phyloP scores from a whole-genome alignment of 2,329 filamentous ascomycete genomes.

The Verticillium zaregamsianum region DNA sequence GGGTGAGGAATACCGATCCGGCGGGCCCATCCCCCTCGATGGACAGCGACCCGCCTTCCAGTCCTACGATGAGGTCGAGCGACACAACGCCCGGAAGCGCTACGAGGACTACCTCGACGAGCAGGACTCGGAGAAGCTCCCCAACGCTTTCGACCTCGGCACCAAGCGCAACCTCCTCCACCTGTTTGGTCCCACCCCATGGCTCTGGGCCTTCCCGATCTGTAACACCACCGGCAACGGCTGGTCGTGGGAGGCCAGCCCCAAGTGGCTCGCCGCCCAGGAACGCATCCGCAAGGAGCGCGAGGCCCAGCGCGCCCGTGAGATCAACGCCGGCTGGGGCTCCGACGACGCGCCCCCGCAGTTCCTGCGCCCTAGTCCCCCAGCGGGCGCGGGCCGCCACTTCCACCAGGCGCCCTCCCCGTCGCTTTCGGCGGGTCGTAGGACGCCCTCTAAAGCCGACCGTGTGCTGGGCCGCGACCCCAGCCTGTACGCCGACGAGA shows the following conservation, averaged over 20 bases:
- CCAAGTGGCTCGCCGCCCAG: slow-evolving; percentile 69
- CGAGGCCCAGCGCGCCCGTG: slow-evolving; percentile 57
- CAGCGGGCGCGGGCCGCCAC: slow-evolving; percentile 20
- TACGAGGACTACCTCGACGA: slow-evolving; percentile 81
- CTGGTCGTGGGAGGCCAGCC: slow-evolving; percentile 88
- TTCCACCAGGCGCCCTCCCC: slow-evolving; percentile 12
- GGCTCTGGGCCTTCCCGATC: slow-evolving; percentile 76
- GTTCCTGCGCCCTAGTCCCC: slow-evolving; percentile 11
- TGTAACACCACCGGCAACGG: slow-evolving; percentile 86
- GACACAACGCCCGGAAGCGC: slow-evolving; percentile 47
- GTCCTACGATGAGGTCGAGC: slow-evolving; percentile 53
- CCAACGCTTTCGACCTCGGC: slow-evolving; percentile 90
- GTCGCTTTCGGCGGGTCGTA: slow-evolving; percentile 20
- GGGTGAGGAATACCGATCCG: slow-evolving; percentile 56
- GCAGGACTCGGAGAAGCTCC: slow-evolving; percentile 79
- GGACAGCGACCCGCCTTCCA: slow-evolving; percentile 37
- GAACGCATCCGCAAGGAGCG: slow-evolving; percentile 57
- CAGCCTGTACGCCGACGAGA: slow-evolving; percentile 47
- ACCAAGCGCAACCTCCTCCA: slow-evolving; percentile 74
- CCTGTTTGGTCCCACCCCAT: slow-evolving; percentile 70
- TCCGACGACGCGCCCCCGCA: slow-evolving; percentile 23
- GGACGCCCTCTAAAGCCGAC: slow-evolving; percentile 52
- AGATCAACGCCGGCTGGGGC: slow-evolving; percentile 67
- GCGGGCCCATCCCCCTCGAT: slow-evolving; percentile 22
- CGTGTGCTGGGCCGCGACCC: slow-evolving; percentile 54